These are phyloP conservation scores for Gigaspora rosea DNA, from an alignment of 192 early-diverging fungal species.

Conservation along the genomic window DNA sequence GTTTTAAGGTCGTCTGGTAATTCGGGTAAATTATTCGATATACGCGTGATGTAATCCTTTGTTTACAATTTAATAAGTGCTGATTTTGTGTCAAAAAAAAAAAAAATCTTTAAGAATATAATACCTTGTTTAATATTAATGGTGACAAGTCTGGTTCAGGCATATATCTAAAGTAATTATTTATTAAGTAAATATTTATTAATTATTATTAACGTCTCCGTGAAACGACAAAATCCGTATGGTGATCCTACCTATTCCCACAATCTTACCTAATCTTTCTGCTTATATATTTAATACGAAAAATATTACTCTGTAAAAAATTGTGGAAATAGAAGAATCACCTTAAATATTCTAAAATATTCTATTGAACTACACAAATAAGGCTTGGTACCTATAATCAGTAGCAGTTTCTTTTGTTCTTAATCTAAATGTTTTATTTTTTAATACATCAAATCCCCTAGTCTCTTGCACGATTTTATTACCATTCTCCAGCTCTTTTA, in stretches of 20 bases:
- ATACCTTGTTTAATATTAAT: constrained; percentile 47
- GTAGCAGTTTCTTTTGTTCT: constrained; percentile 82
- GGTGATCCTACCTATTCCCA: too few relatives aligned
- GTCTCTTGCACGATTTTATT: constrained; percentile 70
- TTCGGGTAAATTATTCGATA: constrained; percentile 64
- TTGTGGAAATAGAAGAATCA: constrained; percentile 23
- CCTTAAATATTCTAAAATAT: not conserved
- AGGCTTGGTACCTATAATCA: constrained; percentile 64
- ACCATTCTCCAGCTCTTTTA: constrained; percentile 58
- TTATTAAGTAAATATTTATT: too few relatives aligned
- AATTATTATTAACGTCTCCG: too few relatives aligned
- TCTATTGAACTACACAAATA: not conserved
- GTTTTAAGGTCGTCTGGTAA: constrained; percentile 64
- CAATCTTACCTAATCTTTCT: too few relatives aligned
- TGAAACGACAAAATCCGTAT: too few relatives aligned
- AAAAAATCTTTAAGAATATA: not conserved
- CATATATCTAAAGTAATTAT: constrained; percentile 59
- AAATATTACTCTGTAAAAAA: not conserved
- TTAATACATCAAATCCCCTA: constrained; percentile 70
- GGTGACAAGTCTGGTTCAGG: constrained; percentile 77
- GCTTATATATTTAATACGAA: too few relatives aligned
- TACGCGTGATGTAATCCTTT: constrained; percentile 47
- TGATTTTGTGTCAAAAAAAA: not conserved
- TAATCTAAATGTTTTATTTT: constrained; percentile 63
- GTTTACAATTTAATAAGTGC: not conserved